A percentile compares a stretch with the other conserved stretches of the same genome.
Conservation (phyloP, 306 rosid species). For the Cucurbita moschata region DNA sequence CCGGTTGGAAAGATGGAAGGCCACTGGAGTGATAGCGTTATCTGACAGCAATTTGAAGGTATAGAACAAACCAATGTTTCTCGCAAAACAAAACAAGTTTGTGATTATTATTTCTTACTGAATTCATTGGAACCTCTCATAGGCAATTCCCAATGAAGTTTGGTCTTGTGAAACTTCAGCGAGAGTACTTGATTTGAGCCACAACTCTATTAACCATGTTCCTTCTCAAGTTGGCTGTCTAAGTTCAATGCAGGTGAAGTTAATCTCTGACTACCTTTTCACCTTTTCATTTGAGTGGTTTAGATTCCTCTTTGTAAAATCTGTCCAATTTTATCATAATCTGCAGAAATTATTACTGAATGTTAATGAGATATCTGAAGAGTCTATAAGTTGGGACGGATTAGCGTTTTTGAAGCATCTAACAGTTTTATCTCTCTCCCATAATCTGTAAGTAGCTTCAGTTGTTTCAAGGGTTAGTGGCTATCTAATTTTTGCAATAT, state of each 20-base stretch:
- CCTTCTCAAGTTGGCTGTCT: conserved; percentile 42
- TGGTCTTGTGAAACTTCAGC: conserved; percentile 56
- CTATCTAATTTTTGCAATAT: neutral
- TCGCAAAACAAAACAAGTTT: neutral
- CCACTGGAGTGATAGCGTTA: conserved; percentile 62
- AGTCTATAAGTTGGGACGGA: conserved; percentile 61
- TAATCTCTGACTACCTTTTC: conserved; percentile 6
- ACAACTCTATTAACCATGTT: conserved; percentile 38
- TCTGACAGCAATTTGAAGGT: conserved; percentile 82
- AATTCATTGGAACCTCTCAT: conserved; percentile 11
- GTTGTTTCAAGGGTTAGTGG: neutral
- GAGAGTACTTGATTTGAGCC: conserved; percentile 56
- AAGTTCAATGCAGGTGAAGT: conserved; percentile 38
- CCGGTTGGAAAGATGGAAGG: conserved; percentile 52
- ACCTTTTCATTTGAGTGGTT: neutral
- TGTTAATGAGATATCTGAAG: conserved; percentile 40
- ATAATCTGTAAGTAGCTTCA: conserved; percentile 53
- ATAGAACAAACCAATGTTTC: neutral
- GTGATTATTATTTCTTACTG: neutral
- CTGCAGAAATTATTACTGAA: conserved; percentile 49
- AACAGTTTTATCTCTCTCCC: conserved; percentile 49
- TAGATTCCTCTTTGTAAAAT: neutral
- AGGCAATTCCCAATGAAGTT: conserved; percentile 75
- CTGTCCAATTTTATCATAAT: conserved; percentile 10
- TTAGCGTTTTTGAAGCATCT: conserved; percentile 39